Base-by-base conservation (phyloP, 1,284 basidiomycete genomes). In the Sporisorium reilianum region DNA sequence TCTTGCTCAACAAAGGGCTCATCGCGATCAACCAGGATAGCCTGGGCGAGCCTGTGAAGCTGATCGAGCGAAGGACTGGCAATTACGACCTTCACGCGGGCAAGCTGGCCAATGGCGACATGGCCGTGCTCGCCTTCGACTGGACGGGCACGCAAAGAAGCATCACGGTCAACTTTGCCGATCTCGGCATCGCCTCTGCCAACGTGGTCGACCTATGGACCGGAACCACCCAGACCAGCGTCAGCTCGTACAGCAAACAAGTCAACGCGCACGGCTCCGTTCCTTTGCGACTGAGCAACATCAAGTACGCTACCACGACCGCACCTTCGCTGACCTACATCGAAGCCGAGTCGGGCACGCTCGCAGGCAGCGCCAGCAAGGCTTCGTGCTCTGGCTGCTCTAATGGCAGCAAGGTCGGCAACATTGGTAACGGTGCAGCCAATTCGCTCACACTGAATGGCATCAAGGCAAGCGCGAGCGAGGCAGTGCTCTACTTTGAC, bases 1-100 rank as follows among this genome's bases (percentile, higher is more conserved):
- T 84, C 25, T 38, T 84, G 38, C 62, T 63, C 26, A 84, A 84
- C 76, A 78, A 77, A 41, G 69, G 63, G 6, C 28, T 84, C 16
- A 75, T 82, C 28, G 74, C 42, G 28, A 52, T 84, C 30, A 81
- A 77, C 42, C 80, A 84, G 50, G 75, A 81, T 62, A 16, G 40
- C 22, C 41, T 66, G 8, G 83, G 80, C 23, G 32, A 63, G 51
- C 74, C 83, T 0, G 79, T 80, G 38, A 50, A 56, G 48, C 75
- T 80, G 14, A 50, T 83, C 26, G 68, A 69, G 58, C 32, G 75
- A 2, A 66, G 66, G 36, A 67, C 64, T 10, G 48, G 54, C 34
- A 64, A 77, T 34, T 61, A 44, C 22, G 76, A 78, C 46, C 54
- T 78, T 20, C 60, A 70, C 34, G 54, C 62, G 14, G 77, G 77